Percentiles rank a stretch among this genome's conserved stretches.
These are phyloP conservation scores for Fraxinus floribunda DNA, from an alignment of 305 asterid species.

Conservation along the genomic window DNA sequence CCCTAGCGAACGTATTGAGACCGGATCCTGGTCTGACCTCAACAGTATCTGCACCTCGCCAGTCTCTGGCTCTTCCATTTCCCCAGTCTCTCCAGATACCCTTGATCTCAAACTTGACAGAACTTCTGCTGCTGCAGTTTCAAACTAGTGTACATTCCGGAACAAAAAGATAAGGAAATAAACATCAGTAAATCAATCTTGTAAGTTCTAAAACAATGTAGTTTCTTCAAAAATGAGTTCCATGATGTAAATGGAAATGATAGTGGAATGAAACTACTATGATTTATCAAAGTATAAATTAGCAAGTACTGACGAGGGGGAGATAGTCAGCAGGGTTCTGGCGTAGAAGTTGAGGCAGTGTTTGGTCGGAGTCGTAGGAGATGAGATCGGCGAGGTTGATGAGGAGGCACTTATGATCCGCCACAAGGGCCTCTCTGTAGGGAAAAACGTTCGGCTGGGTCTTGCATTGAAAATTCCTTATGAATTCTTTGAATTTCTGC, in stretches of 20 bases:
- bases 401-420: conserved; percentile 70
- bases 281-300: background rate
- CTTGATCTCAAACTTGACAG: conserved; percentile 76
- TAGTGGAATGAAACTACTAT: background rate
- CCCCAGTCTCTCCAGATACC: conserved; percentile 78
- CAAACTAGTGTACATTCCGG: conserved; percentile 54
- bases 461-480: conserved; percentile 74
- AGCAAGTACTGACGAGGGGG: conserved; percentile 57
- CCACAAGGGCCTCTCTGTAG: conserved; percentile 83
- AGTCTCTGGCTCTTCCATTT: conserved; percentile 81
- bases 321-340: conserved; percentile 87
- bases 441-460: conserved; percentile 85
- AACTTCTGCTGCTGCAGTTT: conserved; percentile 92
- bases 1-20: conserved; percentile 86
- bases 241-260: background rate
- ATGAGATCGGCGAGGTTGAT: conserved; percentile 82
- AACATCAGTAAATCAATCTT: background rate
- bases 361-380: conserved; percentile 78
- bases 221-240: background rate
- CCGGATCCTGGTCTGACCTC: conserved; percentile 83
- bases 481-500: conserved; percentile 86
- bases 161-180: conserved; percentile 3
- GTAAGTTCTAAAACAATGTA: background rate
- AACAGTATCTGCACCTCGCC: conserved; percentile 93
- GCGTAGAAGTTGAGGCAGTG: conserved; percentile 79